These are phyloP conservation scores for Colletotrichum noveboracense DNA, from an alignment of 2,329 filamentous ascomycete species.

Conservation along the genomic window DNA sequence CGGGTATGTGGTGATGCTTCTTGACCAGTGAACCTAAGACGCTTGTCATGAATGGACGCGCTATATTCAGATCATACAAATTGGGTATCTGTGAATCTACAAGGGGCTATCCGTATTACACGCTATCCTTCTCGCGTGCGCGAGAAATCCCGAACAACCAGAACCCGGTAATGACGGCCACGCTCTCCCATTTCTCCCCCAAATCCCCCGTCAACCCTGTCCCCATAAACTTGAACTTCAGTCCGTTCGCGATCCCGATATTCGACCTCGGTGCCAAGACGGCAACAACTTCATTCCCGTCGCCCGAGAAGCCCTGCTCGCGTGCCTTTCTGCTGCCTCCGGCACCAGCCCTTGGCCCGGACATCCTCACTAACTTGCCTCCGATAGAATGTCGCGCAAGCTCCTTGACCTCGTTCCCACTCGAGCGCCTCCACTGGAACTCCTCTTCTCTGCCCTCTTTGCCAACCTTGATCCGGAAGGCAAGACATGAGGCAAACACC, in stretches of 20 bases:
- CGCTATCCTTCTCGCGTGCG: not conserved
- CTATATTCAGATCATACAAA: not conserved
- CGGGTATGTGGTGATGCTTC: rapidly evolving
- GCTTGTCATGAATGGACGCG: rapidly evolving
- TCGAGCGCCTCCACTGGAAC: not conserved
- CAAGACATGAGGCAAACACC: not conserved
- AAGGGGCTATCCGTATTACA: rapidly evolving
- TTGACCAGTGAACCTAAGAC: rapidly evolving
- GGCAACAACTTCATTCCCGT: not conserved
- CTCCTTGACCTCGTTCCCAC: not conserved
- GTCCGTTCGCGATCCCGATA: not conserved
- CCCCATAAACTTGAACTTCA: not conserved
- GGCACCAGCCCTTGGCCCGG: not conserved
- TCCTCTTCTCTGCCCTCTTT: not conserved
- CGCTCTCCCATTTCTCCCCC: not conserved
- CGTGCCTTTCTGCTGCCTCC: not conserved
- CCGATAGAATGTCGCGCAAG: not conserved
- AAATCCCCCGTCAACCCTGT: not conserved
- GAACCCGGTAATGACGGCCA: not conserved
- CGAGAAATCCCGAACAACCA: not conserved
- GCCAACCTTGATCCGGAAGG: not conserved
- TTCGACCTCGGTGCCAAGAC: not conserved
- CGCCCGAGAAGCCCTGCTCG: not conserved
- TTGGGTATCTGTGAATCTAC: not conserved
- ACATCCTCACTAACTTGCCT: not conserved